These are phyloP conservation scores for Pythium sukuiense DNA, from an alignment of 352 stramenopile species.

Conservation along the genomic window DNA sequence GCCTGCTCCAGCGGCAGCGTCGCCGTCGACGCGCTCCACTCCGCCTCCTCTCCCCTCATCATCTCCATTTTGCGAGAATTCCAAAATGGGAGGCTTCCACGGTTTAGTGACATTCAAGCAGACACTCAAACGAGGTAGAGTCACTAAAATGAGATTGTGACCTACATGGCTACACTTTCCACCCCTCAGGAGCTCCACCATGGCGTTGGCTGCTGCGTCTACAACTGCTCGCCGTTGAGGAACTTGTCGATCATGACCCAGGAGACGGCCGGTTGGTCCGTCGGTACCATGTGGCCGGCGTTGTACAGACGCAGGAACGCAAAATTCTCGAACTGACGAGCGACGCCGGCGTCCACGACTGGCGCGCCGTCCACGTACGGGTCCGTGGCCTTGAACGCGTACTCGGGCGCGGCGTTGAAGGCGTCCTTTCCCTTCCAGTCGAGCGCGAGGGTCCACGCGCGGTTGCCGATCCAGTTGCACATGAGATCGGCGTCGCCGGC, in stretches of 20 bases:
- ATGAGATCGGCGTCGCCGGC: constrained; percentile 80
- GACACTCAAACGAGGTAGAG: not conserved
- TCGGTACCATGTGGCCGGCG: constrained; percentile 89
- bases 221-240: constrained; percentile 27
- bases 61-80: constrained; percentile 7
- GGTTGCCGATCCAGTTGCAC: constrained; percentile 95
- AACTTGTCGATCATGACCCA: constrained; percentile 84
- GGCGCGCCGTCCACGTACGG: not conserved
- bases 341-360: constrained; percentile 14
- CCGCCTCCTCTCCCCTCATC: constrained; percentile 11
- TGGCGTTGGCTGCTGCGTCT: not conserved
- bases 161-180: not conserved
- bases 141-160: not conserved
- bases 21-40: constrained; percentile 21
- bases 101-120: not conserved
- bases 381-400: constrained; percentile 15
- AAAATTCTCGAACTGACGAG: constrained; percentile 30
- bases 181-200: too few relatives aligned
- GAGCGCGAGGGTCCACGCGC: constrained; percentile 90
- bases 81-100: not conserved
- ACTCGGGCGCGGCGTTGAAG: constrained; percentile 63
- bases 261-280: constrained; percentile 74
- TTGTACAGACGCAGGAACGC: constrained; percentile 86
- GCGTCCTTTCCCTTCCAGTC: constrained; percentile 87
- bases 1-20: constrained; percentile 13